Conservation (phyloP, 129 eudicot genomes). For the Flaveria robusta region DNA sequence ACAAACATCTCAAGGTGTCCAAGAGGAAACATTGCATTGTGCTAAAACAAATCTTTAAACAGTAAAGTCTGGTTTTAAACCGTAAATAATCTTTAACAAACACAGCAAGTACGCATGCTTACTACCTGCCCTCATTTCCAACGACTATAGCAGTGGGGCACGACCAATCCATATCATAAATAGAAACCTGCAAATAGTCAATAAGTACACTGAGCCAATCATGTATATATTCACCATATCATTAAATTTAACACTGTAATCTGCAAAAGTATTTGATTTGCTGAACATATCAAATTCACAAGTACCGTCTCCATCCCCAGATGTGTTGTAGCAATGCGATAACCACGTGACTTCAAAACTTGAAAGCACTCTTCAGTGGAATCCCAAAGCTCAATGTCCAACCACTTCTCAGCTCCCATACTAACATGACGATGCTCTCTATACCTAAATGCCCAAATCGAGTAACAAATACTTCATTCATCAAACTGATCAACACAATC, state of each 20-base stretch:
- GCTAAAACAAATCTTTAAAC: background rate
- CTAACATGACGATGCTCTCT: constrained; percentile 91
- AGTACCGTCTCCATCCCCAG: constrained; percentile 73
- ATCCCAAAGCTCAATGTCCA: constrained; percentile 92
- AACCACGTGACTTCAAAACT: constrained; percentile 81
- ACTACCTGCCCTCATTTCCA: constrained; percentile 80
- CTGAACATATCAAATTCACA: constrained; percentile 7
- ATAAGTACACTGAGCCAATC: background rate
- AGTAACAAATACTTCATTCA: background rate
- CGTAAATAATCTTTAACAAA: background rate
- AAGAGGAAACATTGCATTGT: background rate
- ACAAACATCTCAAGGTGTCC: background rate
- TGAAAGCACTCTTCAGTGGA: constrained; percentile 73
- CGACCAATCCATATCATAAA: constrained; percentile 90
- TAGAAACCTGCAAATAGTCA: constrained; percentile 55
- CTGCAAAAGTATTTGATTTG: constrained; percentile 5
- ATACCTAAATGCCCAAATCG: constrained; percentile 46
- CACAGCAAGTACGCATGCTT: constrained; percentile 1
- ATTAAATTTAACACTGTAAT: background rate
- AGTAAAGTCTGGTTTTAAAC: background rate
- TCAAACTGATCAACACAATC: background rate
- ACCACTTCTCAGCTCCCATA: constrained; percentile 99
- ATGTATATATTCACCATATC: background rate
- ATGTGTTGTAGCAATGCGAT: constrained; percentile 91
- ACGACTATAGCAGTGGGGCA: constrained; percentile 86